Percentiles rank a stretch among this genome's conserved stretches.
Conservation (phyloP, 129 eudicot genomes). For the Tagetes patula region DNA sequence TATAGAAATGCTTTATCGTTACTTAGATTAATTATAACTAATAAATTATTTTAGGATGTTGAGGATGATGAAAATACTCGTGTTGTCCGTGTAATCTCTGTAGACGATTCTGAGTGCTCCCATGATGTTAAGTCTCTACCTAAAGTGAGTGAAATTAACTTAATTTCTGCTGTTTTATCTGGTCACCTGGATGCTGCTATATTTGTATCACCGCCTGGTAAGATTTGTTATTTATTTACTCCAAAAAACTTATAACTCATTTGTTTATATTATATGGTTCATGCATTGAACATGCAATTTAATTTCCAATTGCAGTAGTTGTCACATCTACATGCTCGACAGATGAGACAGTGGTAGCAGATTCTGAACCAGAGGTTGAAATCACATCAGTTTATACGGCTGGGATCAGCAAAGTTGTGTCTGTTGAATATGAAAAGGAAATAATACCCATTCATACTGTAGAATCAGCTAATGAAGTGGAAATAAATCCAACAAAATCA, state of each 20-base stretch:
- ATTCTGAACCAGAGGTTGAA: slow-evolving; percentile 89
- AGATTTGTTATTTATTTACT: slow-evolving; percentile 24
- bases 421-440: slow-evolving; percentile 40
- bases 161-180: slow-evolving; percentile 66
- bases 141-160: slow-evolving; percentile 59
- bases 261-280: not conserved
- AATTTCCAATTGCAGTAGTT: slow-evolving; percentile 54
- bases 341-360: slow-evolving; percentile 97
- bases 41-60: slow-evolving; percentile 39
- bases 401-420: slow-evolving; percentile 27
- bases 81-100: slow-evolving; percentile 60
- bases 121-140: slow-evolving; percentile 39
- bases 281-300: slow-evolving; percentile 7
- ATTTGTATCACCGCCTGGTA: slow-evolving; percentile 72
- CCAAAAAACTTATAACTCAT: not conserved
- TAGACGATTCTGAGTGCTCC: slow-evolving; percentile 29
- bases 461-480: slow-evolving; percentile 31
- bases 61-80: slow-evolving; percentile 45
- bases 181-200: slow-evolving; percentile 72
- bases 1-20: not conserved
- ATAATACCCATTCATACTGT: slow-evolving; percentile 2
- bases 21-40: not conserved
- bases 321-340: slow-evolving; percentile 96
- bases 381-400: slow-evolving; percentile 48
- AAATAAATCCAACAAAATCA: slow-evolving; percentile 22